Base-by-base conservation (phyloP, 495 filamentous ascomycete species). In the Talaromyces stipitatus region DNA sequence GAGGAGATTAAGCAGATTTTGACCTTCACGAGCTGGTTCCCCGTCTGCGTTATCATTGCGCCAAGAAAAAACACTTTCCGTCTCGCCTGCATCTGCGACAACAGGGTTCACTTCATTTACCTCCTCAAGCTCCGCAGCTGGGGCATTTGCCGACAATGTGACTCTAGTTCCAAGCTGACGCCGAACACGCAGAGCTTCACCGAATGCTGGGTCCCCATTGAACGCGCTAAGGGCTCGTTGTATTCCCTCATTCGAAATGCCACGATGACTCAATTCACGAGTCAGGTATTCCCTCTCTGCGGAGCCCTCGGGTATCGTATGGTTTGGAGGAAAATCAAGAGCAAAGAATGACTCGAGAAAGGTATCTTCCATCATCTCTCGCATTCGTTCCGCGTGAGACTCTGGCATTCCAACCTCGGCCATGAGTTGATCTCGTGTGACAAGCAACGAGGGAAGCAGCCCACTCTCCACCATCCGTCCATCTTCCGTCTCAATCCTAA, bases 1-100 rank as follows among this genome's bases (percentile, higher is more conserved):
- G 3, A 90, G 76, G 2, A 91, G 67, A 51, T 80, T 85, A 26
- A 90, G 82, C 56, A 90, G 75, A 54, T 88, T 89, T 62, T 88
- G 85, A 41, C 86, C 85, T 56, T 84, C 83, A n/a, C 85, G 77
- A 33, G 78, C 78, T 41, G 82, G 79, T 7, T 77, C 72, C 22
- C 78, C 68, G 60, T 80, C 73, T 56, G 81, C 74, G 47, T 72
- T 71, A 32, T 67, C 77, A 70, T 78, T 85, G 1, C 76, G 69
- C 73, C 75, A 78, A 5, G 76, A 82, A 56, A 79, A 82, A 14
- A 82, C 77, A 59, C 78, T 81, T 57, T 80, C 78, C 18, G 82
- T 82, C 55, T 88, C 86, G 56, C 78, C 72, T 4, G 78, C 77
- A 0, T 82, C 81, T 60, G 85, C 84, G 18, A 70, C 76, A 56